Evolutionary conservation across 169 alveolate species (phyloP).

Genomic region (Eimeria praecox): DNA sequence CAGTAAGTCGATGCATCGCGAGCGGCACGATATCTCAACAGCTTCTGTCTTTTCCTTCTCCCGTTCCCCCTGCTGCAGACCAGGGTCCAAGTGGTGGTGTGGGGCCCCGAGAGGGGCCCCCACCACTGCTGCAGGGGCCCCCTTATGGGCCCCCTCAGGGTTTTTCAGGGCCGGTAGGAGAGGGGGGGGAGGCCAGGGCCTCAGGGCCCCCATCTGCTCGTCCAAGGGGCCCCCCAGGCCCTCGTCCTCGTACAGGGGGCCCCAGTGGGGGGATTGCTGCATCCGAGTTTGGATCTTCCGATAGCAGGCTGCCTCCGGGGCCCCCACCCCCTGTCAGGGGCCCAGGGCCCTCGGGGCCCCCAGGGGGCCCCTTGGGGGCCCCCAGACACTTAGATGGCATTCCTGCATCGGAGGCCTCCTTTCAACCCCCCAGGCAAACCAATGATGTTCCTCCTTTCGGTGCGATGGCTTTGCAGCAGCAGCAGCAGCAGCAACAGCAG

Average conservation of each 20-base stretch:
- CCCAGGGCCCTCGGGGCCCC: constrained; percentile 20
- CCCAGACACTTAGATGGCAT: background rate
- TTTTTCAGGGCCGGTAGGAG: background rate
- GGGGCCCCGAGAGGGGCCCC: constrained; percentile 39
- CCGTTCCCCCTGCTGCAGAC: background rate
- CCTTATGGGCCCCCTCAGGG: background rate
- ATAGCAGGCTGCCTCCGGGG: background rate
- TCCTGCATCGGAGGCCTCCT: background rate
- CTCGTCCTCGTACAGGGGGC: background rate
- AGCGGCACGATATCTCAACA: constrained; percentile 12
- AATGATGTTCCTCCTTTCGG: background rate
- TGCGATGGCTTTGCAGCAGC: background rate
- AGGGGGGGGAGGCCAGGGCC: background rate
- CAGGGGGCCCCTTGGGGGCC: constrained; percentile 20
- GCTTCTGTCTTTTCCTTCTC: background rate
- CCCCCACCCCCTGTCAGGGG: background rate
- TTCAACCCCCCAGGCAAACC: background rate
- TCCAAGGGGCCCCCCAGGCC: background rate
- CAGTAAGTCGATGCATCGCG: constrained; percentile 68
- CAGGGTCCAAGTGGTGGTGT: background rate
- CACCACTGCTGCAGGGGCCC: background rate
- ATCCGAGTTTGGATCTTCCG: background rate
- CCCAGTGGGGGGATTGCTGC: background rate
- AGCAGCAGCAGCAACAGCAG: constrained; percentile 36
- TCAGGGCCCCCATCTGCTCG: background rate